Percentiles rank a stretch among this genome's conserved stretches.
These are phyloP conservation scores for Suhomyces wounanorum DNA, from an alignment of 1,139 yeast species.

Conservation along the genomic window DNA sequence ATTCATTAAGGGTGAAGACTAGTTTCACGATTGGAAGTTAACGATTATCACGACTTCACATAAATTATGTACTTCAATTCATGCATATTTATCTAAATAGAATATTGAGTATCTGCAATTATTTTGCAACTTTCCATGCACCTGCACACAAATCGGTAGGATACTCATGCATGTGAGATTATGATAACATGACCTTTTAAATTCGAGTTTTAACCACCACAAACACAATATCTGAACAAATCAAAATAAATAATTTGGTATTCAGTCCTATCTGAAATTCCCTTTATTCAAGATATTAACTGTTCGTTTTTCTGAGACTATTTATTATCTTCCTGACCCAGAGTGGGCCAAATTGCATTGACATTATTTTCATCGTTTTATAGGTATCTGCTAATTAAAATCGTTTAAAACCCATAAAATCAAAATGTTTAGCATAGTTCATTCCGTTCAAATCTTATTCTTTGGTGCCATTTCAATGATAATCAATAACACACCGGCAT, in stretches of 20 bases:
- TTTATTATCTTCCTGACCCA: neutral
- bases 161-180: conserved; percentile 1
- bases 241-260: neutral
- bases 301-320: neutral
- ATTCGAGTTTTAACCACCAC: neutral
- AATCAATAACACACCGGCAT: conserved; percentile 57
- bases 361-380: neutral
- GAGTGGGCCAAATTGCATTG: neutral
- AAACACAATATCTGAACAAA: neutral
- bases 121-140: conserved; percentile 2
- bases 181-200: neutral
- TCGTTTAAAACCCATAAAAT: neutral
- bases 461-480: neutral
- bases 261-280: no score
- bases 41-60: no score
- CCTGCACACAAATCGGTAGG: conserved; percentile 1
- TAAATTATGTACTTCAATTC: no score
- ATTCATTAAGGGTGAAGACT: conserved; percentile 31
- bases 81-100: neutral
- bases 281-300: no score
- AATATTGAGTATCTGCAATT: neutral
- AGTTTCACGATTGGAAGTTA: neutral
- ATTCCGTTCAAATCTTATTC: neutral
- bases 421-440: neutral
- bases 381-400: neutral